Evolutionary conservation across 1,284 basidiomycete genomes (phyloP).

Genomic region (Heliocybe sulcata): DNA sequence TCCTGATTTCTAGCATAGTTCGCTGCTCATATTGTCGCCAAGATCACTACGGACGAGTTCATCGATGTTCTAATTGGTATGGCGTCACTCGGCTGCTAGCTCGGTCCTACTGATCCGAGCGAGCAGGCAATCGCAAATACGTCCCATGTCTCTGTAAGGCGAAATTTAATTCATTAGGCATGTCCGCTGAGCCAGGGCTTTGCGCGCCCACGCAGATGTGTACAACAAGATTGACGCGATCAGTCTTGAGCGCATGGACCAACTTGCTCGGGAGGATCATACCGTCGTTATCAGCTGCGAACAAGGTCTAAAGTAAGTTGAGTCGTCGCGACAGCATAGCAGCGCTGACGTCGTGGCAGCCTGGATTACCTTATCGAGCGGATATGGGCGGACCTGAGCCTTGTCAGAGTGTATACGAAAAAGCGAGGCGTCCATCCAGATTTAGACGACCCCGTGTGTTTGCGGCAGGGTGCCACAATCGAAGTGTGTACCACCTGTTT

Average conservation of each 20-base stretch:
- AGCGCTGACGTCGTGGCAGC: constrained; percentile 31
- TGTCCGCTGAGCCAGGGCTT: constrained; percentile 1
- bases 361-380: constrained; percentile 84
- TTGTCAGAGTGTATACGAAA: constrained; percentile 95
- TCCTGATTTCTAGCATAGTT: constrained; percentile 2
- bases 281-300: constrained; percentile 94
- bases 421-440: constrained; percentile 94
- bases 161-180: background rate
- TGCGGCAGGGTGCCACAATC: constrained; percentile 88
- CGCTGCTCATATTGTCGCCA: constrained; percentile 4
- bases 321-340: background rate
- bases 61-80: constrained; percentile 92
- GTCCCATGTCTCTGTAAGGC: constrained; percentile 79
- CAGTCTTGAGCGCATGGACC: constrained; percentile 86
- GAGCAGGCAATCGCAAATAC: constrained; percentile 86
- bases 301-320: constrained; percentile 72
- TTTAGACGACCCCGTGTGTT: constrained; percentile 86
- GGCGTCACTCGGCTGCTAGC: background rate
- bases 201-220: constrained; percentile 52
- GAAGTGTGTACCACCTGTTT: constrained; percentile 48
- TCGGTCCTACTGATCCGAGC: background rate
- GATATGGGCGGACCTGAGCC: constrained; percentile 83
- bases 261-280: constrained; percentile 81
- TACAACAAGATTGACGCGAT: constrained; percentile 96
- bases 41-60: constrained; percentile 96